Base-by-base conservation (phyloP, 2,329 filamentous ascomycete genomes). In the Aspergillus piperis region DNA sequence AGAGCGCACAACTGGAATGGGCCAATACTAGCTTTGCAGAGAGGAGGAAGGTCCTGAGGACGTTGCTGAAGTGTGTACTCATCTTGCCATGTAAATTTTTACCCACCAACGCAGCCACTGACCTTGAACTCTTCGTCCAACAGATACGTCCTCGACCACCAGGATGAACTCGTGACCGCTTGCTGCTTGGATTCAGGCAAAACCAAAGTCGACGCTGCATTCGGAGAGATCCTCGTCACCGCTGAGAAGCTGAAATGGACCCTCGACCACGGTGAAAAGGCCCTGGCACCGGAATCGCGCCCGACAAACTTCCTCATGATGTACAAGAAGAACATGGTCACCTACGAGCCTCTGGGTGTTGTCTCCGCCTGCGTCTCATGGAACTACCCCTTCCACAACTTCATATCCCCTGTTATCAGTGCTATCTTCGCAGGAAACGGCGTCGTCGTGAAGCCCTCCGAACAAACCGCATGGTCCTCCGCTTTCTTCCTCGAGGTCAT, bases 311-410 rank as follows among this genome's bases (percentile, higher is more conserved):
- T 96, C 49, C 84, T 99, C 64, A 96, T 99, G 92, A 86, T 88
- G 78, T 97, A 98, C 79, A 99, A 99, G 83, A 87, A 86, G 74
- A 97, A 97, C 73, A 89, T 88, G 63, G 92, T 99, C 27, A 81
- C 85, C 53, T 99, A 96, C 76, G 93, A 99, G 77, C 94, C 95
- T 13, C 81, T 98, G 19, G 95, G 95, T 15, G 92, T 99, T 38
- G 91, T 99, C 5, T 89, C 92, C 10, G 94, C 95, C 17, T 89
- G 94, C 55, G 92, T 99, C 47, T 95, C 90, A 73, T 99, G 95
- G 95, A 99, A 99, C 80, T 98, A 92, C 74, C 88, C 91, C 48
- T 96, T 98, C 77, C 95, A 99, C 80, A 99, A 99, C 77, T 83
- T 98, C 64, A 86, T 98, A 50, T 92, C 91, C 0, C 95, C 94